These are phyloP conservation scores for Clavispora fructus DNA, from an alignment of 805 yeast genomes.

Conservation along the genomic window DNA sequence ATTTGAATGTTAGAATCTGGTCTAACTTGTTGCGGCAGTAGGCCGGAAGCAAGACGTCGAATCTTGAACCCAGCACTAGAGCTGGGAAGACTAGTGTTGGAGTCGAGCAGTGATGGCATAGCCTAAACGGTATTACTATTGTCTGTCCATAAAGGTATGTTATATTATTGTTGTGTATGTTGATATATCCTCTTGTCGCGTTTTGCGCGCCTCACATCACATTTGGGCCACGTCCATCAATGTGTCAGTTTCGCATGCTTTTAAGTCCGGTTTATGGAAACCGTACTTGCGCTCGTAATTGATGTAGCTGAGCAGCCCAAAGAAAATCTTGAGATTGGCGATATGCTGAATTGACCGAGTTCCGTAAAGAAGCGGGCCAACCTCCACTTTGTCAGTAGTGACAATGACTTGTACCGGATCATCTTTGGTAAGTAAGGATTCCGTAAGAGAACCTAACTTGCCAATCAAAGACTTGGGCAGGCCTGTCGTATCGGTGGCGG, in stretches of 20 bases:
- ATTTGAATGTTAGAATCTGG: neutral
- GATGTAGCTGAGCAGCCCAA: slow-evolving; percentile 57
- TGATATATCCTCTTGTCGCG: slow-evolving; percentile 1
- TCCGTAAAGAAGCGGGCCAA: slow-evolving; percentile 44
- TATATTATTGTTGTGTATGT: neutral
- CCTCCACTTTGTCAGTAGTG: slow-evolving; percentile 17
- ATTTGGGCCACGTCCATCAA: slow-evolving; percentile 45
- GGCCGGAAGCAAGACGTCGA: slow-evolving; percentile 6
- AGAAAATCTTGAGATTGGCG: slow-evolving; percentile 54
- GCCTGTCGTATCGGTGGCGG: slow-evolving; percentile 41
- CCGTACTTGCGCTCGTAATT: slow-evolving; percentile 65
- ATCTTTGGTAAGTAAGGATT: slow-evolving; percentile 26
- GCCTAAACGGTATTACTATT: neutral
- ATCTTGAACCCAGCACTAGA: slow-evolving; percentile 2
- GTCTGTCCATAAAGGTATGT: neutral
- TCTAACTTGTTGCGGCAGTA: slow-evolving; percentile 8
- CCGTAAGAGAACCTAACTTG: slow-evolving; percentile 32
- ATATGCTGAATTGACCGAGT: slow-evolving; percentile 35
- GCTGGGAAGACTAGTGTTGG: neutral
- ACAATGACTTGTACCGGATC: slow-evolving; percentile 34
- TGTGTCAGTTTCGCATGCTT: slow-evolving; percentile 50
- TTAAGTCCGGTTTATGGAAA: slow-evolving; percentile 25
- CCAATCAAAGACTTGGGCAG: slow-evolving; percentile 43
- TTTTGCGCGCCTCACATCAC: neutral
- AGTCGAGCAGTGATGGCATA: neutral